These are phyloP conservation scores for Boletales sp. DNA, from an alignment of 768 basidiomycete genomes.

Conservation along the genomic window DNA sequence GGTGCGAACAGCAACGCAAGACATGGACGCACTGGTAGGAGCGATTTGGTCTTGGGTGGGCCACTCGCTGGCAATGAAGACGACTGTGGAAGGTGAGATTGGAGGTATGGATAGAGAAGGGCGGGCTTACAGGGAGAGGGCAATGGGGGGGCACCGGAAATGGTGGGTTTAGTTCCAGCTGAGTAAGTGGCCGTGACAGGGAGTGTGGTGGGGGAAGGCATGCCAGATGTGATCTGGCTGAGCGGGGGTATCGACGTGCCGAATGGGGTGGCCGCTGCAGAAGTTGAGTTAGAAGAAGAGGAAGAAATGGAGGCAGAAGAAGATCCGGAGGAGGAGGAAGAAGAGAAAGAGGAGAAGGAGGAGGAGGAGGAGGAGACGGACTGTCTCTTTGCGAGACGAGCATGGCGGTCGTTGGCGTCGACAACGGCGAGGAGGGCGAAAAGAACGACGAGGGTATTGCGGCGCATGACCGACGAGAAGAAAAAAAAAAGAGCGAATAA, in stretches of 20 bases:
- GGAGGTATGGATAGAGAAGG: neutral
- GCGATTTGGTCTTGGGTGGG: constrained; percentile 61
- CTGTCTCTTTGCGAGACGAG: constrained; percentile 38
- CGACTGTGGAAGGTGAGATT: constrained; percentile 33
- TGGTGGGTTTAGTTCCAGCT: constrained; percentile 58
- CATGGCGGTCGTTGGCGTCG: constrained; percentile 39
- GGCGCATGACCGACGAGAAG: constrained; percentile 37
- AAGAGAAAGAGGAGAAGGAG: constrained; percentile 3
- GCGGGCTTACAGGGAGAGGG: constrained; percentile 56
- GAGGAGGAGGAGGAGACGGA: constrained; percentile 1
- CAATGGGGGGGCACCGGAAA: constrained; percentile 61
- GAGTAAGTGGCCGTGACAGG: constrained; percentile 50
- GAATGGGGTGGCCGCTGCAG: constrained; percentile 26
- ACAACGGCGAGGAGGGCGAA: constrained; percentile 38
- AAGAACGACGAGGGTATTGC: constrained; percentile 42
- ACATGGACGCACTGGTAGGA: constrained; percentile 45
- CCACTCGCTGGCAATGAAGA: constrained; percentile 49
- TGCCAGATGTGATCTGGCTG: constrained; percentile 56
- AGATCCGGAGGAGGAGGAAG: constrained; percentile 3
- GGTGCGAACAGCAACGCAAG: neutral
- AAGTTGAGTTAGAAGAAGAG: neutral
- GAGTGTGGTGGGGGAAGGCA: constrained; percentile 50
- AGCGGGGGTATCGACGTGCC: constrained; percentile 56
- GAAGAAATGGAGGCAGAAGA: constrained; percentile 1
- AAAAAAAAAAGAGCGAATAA: neutral